Evolutionary conservation across 352 stramenopile genomes (phyloP).

Genomic region (Elongisporangium anandrum): DNA sequence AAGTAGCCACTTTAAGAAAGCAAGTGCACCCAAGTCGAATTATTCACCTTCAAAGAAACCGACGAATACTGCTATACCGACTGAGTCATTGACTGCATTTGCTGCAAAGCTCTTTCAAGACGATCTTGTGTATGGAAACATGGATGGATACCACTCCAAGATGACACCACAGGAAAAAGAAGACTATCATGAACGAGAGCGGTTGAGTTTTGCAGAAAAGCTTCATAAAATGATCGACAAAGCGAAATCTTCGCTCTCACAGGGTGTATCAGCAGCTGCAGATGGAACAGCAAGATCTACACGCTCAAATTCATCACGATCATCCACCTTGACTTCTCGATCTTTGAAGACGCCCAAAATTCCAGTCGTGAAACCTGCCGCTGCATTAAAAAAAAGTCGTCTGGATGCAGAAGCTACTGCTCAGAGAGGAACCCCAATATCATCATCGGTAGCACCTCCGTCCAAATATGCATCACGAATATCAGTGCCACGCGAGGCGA

Average conservation of each 20-base stretch:
- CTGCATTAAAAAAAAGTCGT: background rate
- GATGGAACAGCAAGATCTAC: conserved; percentile 15
- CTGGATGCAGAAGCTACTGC: background rate
- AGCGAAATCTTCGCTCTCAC: conserved; percentile 56
- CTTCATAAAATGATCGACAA: conserved; percentile 88
- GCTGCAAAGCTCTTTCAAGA: conserved; percentile 63
- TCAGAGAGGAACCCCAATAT: background rate
- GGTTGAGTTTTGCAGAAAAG: conserved; percentile 81
- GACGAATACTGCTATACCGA: conserved; percentile 15
- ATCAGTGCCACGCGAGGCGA: background rate
- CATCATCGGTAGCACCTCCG: background rate
- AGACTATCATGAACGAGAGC: conserved; percentile 45
- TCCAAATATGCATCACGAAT: background rate
- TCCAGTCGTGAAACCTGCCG: background rate
- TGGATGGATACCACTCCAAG: conserved; percentile 5
- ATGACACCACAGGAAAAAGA: conserved; percentile 25
- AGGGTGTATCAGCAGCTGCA: conserved; percentile 2
- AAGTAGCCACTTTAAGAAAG: conserved; percentile 14
- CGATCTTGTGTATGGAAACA: conserved; percentile 11
- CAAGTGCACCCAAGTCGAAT: conserved; percentile 7
- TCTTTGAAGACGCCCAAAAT: conserved; percentile 1
- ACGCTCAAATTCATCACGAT: conserved; percentile 1
- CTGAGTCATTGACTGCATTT: conserved; percentile 66
- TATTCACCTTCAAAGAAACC: conserved; percentile 1
- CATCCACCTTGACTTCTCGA: background rate